Conservation (phyloP, 768 basidiomycete genomes). For the Sistotremastrum suecicum region DNA sequence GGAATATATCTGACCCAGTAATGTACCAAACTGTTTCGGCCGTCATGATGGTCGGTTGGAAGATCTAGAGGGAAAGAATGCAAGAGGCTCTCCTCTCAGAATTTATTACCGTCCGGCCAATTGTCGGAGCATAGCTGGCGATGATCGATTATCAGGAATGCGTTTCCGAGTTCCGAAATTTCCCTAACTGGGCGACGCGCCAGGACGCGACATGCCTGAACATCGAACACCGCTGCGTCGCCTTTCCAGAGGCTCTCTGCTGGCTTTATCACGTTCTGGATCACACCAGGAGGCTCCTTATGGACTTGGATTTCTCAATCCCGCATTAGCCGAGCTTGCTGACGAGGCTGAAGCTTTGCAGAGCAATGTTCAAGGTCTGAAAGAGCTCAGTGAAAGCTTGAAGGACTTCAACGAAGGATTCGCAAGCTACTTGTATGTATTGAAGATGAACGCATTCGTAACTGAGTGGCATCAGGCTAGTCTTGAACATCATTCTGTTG, state of each 20-base stretch:
- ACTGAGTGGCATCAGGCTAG: slow-evolving; percentile 81
- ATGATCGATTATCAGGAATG: no score
- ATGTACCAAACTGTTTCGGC: no score
- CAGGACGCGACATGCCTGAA: neutral
- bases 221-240: slow-evolving; percentile 77
- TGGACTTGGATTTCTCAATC: slow-evolving; percentile 74
- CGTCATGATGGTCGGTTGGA: no score
- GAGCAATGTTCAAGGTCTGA: slow-evolving; percentile 58
- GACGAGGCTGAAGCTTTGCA: slow-evolving; percentile 80
- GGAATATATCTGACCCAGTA: no score
- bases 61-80: no score
- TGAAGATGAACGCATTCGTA: slow-evolving; percentile 93
- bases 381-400: slow-evolving; percentile 58
- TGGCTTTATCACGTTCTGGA: slow-evolving; percentile 67
- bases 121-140: no score
- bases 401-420: slow-evolving; percentile 87
- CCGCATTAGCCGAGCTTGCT: slow-evolving; percentile 70
- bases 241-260: slow-evolving; percentile 84
- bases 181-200: neutral
- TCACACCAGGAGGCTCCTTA: slow-evolving; percentile 64
- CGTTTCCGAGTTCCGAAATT: no score
- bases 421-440: slow-evolving; percentile 78
- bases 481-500: neutral
- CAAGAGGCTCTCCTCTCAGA: no score
- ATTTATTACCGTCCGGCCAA: no score